Base-by-base conservation (phyloP, 2,329 filamentous ascomycete species). In the Penicillium sp. region DNA sequence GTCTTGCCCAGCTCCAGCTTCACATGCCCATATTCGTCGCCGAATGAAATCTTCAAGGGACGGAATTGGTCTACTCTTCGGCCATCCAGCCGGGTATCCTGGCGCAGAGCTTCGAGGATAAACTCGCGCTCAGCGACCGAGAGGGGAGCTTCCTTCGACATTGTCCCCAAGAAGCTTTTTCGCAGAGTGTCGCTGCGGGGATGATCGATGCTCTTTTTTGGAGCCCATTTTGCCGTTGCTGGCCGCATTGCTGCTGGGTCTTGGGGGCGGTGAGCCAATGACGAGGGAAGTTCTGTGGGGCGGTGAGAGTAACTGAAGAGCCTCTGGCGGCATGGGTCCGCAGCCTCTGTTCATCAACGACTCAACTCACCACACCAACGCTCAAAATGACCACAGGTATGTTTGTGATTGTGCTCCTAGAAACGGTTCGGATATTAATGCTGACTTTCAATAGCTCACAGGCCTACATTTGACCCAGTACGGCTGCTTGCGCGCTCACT, bases 391-490 rank as follows among this genome's bases (percentile, higher is more conserved):
- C 76, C 66, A 78, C 76, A 69, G 76, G 76, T 78, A 73, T 56
- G 70, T 40, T 54, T 53, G 18, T 51, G 7, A 7, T 27, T 24
- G 35, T 18, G 41, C 10, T 40, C 1, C 22, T 19, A 16, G 14
- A n/a, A 7, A 2, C 13, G 4, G 7, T 27, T 50, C 6, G 22
- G 9, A 6, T 6, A 6, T 18, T 27, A 24, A 54, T 40, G 56
- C 62, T 71, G 58, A 78, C 63, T 24, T 31, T 77, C n/a, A 75
- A 79, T 77, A 78, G 87, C 87, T 58, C 87, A 88, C 74, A 90
- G 95, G 79, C 95, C 95, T 57, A 99, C 95, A 0, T 99, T 99
- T 74, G 95, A 99, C 76, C 95, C 95, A 65, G 91, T 93, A 85
- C 65, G 82, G 41, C 53, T 67, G 55, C 52, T 54, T 31, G 2